Evolutionary conservation across 768 basidiomycete genomes (phyloP).

Genomic region (Agrocybe pediades): DNA sequence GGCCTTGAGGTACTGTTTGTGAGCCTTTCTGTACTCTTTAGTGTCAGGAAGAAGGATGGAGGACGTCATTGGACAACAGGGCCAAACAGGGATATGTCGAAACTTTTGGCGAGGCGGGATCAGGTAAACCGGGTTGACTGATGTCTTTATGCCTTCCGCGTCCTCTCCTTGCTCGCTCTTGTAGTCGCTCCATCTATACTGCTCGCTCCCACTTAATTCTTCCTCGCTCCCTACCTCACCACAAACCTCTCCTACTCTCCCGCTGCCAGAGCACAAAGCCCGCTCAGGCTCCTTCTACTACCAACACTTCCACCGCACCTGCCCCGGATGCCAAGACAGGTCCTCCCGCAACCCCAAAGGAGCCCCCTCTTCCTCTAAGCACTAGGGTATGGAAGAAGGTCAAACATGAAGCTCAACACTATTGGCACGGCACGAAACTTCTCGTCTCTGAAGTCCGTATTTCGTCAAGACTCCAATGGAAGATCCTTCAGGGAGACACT

Average conservation of each 20-base stretch:
- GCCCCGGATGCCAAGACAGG: conserved; percentile 46
- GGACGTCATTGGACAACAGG: conserved; percentile 32
- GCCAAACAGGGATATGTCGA: conserved; percentile 27
- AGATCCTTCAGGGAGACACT: conserved; percentile 87
- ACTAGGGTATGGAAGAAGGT: conserved; percentile 87
- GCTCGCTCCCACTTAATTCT: conserved; percentile 27
- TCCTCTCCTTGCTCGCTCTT: conserved; percentile 42
- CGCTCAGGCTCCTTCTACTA: conserved; percentile 14
- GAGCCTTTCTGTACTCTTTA: conserved; percentile 59
- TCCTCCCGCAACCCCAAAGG: conserved; percentile 47
- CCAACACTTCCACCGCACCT: conserved; percentile 23
- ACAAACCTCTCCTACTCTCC: conserved; percentile 17
- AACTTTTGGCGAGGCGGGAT: not conserved
- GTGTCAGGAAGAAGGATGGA: conserved; percentile 46
- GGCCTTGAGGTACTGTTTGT: conserved; percentile 58
- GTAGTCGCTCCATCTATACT: conserved; percentile 30
- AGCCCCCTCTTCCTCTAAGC: conserved; percentile 42
- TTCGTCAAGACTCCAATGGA: conserved; percentile 84
- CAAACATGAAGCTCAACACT: conserved; percentile 95
- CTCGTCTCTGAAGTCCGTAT: conserved; percentile 94
- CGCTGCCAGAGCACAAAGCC: conserved; percentile 39
- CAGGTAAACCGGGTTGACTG: conserved; percentile 11
- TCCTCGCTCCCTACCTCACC: conserved; percentile 18
- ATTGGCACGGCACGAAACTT: conserved; percentile 96
- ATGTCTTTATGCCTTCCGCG: conserved; percentile 85